Base-by-base conservation (phyloP, 2,329 filamentous ascomycete species). In the Helminthosporium solani region DNA sequence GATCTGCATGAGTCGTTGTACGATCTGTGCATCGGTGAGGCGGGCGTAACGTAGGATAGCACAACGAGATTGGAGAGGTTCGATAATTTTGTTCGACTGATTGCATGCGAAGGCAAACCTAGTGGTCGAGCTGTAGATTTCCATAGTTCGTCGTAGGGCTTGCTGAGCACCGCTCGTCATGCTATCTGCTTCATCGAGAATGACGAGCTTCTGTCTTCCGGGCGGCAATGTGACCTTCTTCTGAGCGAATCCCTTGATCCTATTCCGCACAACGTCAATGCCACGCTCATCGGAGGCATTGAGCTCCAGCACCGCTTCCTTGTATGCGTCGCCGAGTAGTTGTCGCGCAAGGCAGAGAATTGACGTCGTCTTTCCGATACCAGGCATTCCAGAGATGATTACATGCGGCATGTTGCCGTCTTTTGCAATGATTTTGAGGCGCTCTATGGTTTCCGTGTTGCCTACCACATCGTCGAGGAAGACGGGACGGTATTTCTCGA, bases 321-420 rank as follows among this genome's bases (percentile, higher is more conserved):
- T 97, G 78, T 97, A 99, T 23, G 89, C 81, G 65, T 95, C 88
- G 7, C 94, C 94, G 2, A 99, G 78, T 49, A 99, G 75, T 68
- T 97, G 92, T 49, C 92, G 83, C 15, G 94, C 94, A 37, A 99
- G 82, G 68, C 94, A 97, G 50, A 97, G 77, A 45, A 99, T 86
- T 45, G 90, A 96, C 0, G 94, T 97, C 3, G 94, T 99, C 78
- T 99, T 99, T 71, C 94, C 94, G 64, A 97, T 99, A 66, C 94
- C 94, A 16, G 94, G 94, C 90, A 96, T 97, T 49, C 94, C 94
- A n/a, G 90, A 96, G 64, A 99, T 97, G 73, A 99, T 97, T 64
- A 99, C 84, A 73, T 99, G 94, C 2, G 94, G 94, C 91, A 99
- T 96, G 74, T 99, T 99, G 60, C 94, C 94, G 75, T 97, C 94